These are phyloP conservation scores for Phytophthora cryptogea DNA, from an alignment of 352 stramenopile genomes.

Conservation along the genomic window DNA sequence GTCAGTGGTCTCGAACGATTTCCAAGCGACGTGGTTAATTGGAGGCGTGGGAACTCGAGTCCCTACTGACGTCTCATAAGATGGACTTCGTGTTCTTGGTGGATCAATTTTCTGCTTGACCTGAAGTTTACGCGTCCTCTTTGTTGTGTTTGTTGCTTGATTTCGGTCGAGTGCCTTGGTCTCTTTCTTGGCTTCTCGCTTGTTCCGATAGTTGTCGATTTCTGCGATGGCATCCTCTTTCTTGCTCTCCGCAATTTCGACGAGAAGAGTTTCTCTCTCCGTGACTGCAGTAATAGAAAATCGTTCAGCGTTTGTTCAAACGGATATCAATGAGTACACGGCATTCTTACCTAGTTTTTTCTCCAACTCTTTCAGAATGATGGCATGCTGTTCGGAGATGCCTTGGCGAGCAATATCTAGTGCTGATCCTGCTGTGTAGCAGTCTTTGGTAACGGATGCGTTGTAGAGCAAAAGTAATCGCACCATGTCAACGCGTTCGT, in stretches of 20 bases:
- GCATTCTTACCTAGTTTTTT: slow-evolving; percentile 47
- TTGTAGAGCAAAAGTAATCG: slow-evolving; percentile 44
- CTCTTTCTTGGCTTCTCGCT: slow-evolving; percentile 14
- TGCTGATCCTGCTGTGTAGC: slow-evolving; percentile 50
- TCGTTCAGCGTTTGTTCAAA: not conserved
- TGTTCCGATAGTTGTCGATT: slow-evolving; percentile 35
- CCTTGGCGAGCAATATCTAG: slow-evolving; percentile 45
- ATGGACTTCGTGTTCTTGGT: not conserved
- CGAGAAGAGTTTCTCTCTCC: slow-evolving; percentile 41
- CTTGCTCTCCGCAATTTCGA: slow-evolving; percentile 35
- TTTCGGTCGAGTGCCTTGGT: not conserved
- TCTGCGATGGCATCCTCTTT: slow-evolving; percentile 40
- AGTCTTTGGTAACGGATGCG: slow-evolving; percentile 52
- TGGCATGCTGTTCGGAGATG: slow-evolving; percentile 36
- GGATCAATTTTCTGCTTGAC: slow-evolving; percentile 8
- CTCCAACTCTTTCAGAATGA: slow-evolving; percentile 50
- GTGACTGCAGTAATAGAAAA: slow-evolving; percentile 28
- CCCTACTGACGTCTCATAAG: slow-evolving; percentile 6
- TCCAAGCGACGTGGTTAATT: not conserved
- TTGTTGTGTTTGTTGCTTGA: not conserved
- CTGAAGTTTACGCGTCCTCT: slow-evolving; percentile 1
- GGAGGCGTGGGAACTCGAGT: slow-evolving; percentile 14
- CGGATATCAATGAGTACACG: not conserved
- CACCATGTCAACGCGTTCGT: slow-evolving; percentile 42
- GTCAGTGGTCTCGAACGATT: slow-evolving; percentile 8